Evolutionary conservation across 202 grass and related monocot genomes (phyloP).

Genomic region (Zizania palustris): DNA sequence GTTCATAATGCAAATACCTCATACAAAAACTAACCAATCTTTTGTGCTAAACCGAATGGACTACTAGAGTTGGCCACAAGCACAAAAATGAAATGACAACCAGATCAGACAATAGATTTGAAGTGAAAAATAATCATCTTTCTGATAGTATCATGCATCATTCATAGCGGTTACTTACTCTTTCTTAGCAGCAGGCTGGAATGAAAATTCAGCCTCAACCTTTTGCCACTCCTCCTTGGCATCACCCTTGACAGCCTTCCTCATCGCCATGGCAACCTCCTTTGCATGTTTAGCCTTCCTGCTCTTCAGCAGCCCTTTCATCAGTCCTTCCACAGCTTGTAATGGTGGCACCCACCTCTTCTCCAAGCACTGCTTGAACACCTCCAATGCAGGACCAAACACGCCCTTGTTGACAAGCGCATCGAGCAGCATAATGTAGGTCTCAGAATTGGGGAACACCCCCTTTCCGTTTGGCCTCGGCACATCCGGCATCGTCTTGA

Average conservation of each 20-base stretch:
- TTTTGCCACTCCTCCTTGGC: slow-evolving; percentile 63
- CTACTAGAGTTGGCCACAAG: slow-evolving; percentile 18
- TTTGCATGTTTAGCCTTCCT: slow-evolving; percentile 58
- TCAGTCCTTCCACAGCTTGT: slow-evolving; percentile 52
- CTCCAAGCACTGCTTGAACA: slow-evolving; percentile 62
- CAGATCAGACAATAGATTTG: neutral
- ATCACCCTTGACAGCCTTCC: slow-evolving; percentile 61
- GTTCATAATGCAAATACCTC: slow-evolving; percentile 7
- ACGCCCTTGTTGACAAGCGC: slow-evolving; percentile 55
- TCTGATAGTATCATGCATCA: neutral
- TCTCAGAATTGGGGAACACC: slow-evolving; percentile 57
- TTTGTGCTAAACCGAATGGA: neutral
- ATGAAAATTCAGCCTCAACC: slow-evolving; percentile 53
- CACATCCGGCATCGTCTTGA: slow-evolving; percentile 57
- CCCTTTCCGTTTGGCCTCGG: slow-evolving; percentile 37
- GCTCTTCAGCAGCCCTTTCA: slow-evolving; percentile 59
- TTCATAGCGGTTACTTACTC: slow-evolving; percentile 6
- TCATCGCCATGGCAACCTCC: slow-evolving; percentile 51
- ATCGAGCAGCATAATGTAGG: slow-evolving; percentile 58
- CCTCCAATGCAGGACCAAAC: slow-evolving; percentile 52
- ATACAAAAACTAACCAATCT: neutral
- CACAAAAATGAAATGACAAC: neutral
- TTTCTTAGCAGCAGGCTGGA: slow-evolving; percentile 31
- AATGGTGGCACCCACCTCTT: slow-evolving; percentile 69
- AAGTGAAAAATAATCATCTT: neutral